phyloP scores from a whole-genome alignment of 2,329 filamentous ascomycete genomes.

The Neonectria ditissima region DNA sequence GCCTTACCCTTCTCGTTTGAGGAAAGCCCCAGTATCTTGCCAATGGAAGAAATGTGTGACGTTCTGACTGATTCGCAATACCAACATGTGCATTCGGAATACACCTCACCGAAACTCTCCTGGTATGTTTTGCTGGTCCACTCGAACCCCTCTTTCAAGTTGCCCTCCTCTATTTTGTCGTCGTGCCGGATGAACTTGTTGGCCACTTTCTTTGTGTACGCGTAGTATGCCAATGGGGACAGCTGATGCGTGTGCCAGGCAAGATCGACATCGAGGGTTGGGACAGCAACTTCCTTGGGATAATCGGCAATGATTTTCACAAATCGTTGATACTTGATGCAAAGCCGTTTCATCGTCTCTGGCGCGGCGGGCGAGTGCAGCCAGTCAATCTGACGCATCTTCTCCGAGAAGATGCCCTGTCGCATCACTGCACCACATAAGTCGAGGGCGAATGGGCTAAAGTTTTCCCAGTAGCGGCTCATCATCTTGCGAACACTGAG shows the following conservation, averaged over 20 bases:
- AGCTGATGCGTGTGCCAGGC: conserved; percentile 88
- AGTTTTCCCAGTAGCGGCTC: conserved; percentile 77
- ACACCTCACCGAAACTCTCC: conserved; percentile 72
- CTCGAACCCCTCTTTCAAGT: conserved; percentile 74
- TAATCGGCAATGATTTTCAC: conserved; percentile 66
- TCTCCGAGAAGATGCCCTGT: conserved; percentile 74
- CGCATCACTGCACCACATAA: conserved; percentile 73
- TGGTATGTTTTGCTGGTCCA: conserved; percentile 80
- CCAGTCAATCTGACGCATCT: conserved; percentile 85
- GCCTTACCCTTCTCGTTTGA: conserved; percentile 57
- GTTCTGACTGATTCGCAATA: conserved; percentile 75
- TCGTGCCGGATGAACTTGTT: conserved; percentile 80
- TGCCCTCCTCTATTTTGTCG: conserved; percentile 81
- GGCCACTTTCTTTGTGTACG: conserved; percentile 62
- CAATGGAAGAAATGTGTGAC: conserved; percentile 61
- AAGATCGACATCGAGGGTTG: conserved; percentile 80
- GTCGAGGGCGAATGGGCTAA: conserved; percentile 73
- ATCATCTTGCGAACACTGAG: conserved; percentile 74
- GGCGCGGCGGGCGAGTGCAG: conserved; percentile 75
- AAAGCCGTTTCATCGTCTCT: conserved; percentile 72
- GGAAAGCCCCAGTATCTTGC: conserved; percentile 58
- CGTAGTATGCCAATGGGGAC: conserved; percentile 71
- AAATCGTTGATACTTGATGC: conserved; percentile 75
- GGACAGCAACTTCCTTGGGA: conserved; percentile 66
- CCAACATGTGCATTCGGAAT: conserved; percentile 84